Evolutionary conservation across 1,139 yeast genomes (phyloP).

Genomic region (Sugiyamaella castrensis): DNA sequence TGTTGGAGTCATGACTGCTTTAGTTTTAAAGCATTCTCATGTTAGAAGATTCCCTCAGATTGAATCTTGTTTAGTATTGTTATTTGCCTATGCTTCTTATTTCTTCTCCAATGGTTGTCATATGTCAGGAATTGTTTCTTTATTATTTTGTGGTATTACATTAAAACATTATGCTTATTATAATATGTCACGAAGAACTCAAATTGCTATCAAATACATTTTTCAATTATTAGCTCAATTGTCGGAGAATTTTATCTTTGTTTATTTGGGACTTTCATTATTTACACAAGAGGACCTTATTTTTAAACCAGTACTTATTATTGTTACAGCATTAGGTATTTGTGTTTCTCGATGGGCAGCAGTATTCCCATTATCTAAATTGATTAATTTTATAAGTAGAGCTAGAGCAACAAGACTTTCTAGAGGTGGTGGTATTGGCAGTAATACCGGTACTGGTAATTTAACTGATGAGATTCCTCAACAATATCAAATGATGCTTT

Average conservation of each 20-base stretch:
- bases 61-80: slow-evolving; percentile 86
- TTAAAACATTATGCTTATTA: slow-evolving; percentile 94
- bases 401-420: slow-evolving; percentile 41
- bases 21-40: slow-evolving; percentile 87
- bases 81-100: slow-evolving; percentile 93
- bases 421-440: slow-evolving; percentile 14
- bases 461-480: slow-evolving; percentile 90
- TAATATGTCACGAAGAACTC: slow-evolving; percentile 96
- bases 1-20: slow-evolving; percentile 84
- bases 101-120: slow-evolving; percentile 98
- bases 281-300: slow-evolving; percentile 95
- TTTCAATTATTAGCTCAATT: slow-evolving; percentile 92
- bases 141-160: slow-evolving; percentile 93
- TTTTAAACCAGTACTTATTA: slow-evolving; percentile 87
- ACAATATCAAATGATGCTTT: slow-evolving; percentile 97
- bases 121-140: slow-evolving; percentile 97
- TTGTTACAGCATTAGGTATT: slow-evolving; percentile 83
- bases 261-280: slow-evolving; percentile 87
- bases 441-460: slow-evolving; percentile 43
- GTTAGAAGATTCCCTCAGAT: slow-evolving; percentile 92
- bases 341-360: slow-evolving; percentile 98
- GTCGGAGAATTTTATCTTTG: slow-evolving; percentile 94
- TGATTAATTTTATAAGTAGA: slow-evolving; percentile 76
- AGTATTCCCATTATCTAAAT: slow-evolving; percentile 85
- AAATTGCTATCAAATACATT: slow-evolving; percentile 90